Conservation (phyloP, 768 basidiomycete species). For the Rhodosporidiobolus sp. region DNA sequence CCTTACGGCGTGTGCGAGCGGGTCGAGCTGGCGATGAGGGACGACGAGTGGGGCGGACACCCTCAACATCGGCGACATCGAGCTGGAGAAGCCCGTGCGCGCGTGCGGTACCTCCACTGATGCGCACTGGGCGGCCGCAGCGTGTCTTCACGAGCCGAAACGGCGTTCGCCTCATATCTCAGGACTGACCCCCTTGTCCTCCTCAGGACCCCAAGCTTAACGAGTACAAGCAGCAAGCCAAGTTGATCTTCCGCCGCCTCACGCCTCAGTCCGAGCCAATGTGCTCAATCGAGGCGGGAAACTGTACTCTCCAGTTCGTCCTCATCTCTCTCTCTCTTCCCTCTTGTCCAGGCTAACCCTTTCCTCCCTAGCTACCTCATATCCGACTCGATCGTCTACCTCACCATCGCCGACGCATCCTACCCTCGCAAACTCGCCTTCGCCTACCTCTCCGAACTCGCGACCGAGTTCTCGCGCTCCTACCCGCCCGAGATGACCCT, state of each 20-base stretch:
- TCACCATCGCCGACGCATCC: conserved; percentile 92
- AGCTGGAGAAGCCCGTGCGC: no score
- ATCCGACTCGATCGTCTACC: conserved; percentile 85
- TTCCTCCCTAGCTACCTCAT: conserved; percentile 76
- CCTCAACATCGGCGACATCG: not conserved
- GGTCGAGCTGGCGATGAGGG: not conserved
- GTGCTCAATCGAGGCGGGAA: conserved; percentile 93
- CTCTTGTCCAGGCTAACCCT: not conserved
- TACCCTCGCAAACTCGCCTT: conserved; percentile 81
- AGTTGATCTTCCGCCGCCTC: conserved; percentile 90
- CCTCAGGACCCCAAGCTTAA: conserved; percentile 81
- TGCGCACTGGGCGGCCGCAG: no score
- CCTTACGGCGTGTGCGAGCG: not conserved
- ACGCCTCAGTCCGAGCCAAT: conserved; percentile 90
- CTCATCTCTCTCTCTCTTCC: conserved; percentile 9
- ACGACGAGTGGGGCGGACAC: not conserved
- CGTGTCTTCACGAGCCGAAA: no score
- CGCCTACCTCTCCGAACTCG: conserved; percentile 92
- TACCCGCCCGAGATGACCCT: conserved; percentile 70
- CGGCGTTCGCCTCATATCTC: no score
- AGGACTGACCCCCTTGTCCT: not conserved
- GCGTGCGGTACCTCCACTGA: no score
- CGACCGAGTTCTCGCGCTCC: conserved; percentile 87
- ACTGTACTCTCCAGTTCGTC: conserved; percentile 90
- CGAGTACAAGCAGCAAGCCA: conserved; percentile 98